phyloP scores from a whole-genome alignment of 768 basidiomycete species.

The Suillus paluster region DNA sequence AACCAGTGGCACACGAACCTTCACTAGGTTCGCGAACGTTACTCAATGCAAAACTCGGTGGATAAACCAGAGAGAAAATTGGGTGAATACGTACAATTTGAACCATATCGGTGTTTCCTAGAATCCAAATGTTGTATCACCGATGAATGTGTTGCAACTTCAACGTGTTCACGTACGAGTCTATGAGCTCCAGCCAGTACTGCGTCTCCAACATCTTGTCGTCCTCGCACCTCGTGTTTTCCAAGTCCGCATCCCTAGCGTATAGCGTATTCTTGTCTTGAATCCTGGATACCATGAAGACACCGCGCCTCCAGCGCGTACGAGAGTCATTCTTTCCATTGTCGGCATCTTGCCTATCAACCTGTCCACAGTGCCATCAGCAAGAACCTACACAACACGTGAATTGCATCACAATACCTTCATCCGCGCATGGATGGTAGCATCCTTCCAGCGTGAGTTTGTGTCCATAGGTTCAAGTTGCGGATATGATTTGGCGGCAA shows the following conservation, averaged over 20 bases:
- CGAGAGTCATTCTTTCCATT: constrained; percentile 49
- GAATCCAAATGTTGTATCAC: not conserved
- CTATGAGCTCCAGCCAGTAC: constrained; percentile 68
- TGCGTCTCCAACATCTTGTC: constrained; percentile 58
- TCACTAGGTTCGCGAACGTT: constrained; percentile 38
- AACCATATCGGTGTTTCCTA: constrained; percentile 66
- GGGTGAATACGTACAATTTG: constrained; percentile 47
- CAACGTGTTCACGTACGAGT: constrained; percentile 43
- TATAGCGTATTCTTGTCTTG: constrained; percentile 47
- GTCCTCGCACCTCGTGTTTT: constrained; percentile 17
- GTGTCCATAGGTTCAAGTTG: constrained; percentile 10
- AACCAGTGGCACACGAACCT: constrained; percentile 32
- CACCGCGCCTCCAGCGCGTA: constrained; percentile 53
- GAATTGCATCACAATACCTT: constrained; percentile 30
- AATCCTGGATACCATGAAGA: constrained; percentile 45
- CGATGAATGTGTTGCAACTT: constrained; percentile 1
- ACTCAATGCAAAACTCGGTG: not conserved
- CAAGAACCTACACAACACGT: not conserved
- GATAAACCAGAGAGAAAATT: not conserved
- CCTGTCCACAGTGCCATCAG: constrained; percentile 25
- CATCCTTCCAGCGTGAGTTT: constrained; percentile 37
- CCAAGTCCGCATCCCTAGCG: constrained; percentile 18
- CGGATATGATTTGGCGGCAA: constrained; percentile 16
- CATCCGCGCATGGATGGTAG: constrained; percentile 39
- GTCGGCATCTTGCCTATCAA: constrained; percentile 46